Evolutionary conservation across 2,329 filamentous ascomycete genomes (phyloP).

Genomic region (Xylaria sp.): DNA sequence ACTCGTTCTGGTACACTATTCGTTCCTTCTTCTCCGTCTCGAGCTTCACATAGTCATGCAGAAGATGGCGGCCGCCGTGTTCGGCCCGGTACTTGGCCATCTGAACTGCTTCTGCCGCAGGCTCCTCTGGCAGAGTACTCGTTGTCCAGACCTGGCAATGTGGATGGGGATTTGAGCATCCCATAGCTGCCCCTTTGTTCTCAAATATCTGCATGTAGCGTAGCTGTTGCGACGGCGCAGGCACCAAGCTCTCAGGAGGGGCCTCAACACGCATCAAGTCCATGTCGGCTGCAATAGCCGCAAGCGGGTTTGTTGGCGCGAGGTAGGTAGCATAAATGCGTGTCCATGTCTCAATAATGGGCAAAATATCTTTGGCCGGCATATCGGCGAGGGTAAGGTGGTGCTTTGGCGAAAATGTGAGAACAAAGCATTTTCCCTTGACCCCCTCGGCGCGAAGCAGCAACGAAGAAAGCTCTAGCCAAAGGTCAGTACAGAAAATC

Average conservation of each 20-base stretch:
- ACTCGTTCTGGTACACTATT: conserved; percentile 79
- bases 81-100: conserved; percentile 71
- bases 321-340: conserved; percentile 81
- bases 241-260: conserved; percentile 35
- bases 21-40: conserved; percentile 79
- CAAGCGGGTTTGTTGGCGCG: conserved; percentile 63
- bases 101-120: conserved; percentile 69
- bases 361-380: conserved; percentile 66
- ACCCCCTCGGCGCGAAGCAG: conserved; percentile 80
- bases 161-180: conserved; percentile 96
- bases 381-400: conserved; percentile 92
- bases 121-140: conserved; percentile 85
- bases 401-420: conserved; percentile 89
- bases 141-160: conserved; percentile 97
- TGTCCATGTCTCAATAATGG: conserved; percentile 86
- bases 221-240: conserved; percentile 66
- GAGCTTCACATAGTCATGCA: conserved; percentile 80
- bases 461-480: conserved; percentile 64
- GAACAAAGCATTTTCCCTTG: conserved; percentile 92
- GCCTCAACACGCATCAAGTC: conserved; percentile 36
- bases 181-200: conserved; percentile 97
- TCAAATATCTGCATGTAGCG: conserved; percentile 99
- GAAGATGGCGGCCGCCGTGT: conserved; percentile 67
- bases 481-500: neutral
- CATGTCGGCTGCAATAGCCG: conserved; percentile 36